These are phyloP conservation scores for Apodospora peruviana DNA, from an alignment of 495 filamentous ascomycete species.

Conservation along the genomic window DNA sequence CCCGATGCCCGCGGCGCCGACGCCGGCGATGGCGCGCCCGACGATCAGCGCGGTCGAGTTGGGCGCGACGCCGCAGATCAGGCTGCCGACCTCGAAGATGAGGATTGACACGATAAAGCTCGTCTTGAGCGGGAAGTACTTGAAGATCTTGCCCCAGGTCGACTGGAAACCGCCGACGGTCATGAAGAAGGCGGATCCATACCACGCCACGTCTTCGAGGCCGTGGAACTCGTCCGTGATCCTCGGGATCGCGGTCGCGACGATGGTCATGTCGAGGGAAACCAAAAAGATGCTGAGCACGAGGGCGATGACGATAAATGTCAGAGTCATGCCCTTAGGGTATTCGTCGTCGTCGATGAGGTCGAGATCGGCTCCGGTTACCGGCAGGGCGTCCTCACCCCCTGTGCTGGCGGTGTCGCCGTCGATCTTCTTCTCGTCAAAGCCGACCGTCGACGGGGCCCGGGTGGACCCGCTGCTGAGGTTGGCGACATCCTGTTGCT, in stretches of 20 bases:
- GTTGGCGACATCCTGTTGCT: slow-evolving; percentile 7
- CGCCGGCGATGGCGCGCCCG: slow-evolving; percentile 53
- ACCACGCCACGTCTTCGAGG: slow-evolving; percentile 45
- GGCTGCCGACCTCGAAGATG: slow-evolving; percentile 49
- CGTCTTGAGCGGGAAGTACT: slow-evolving; percentile 37
- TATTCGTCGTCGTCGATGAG: slow-evolving; percentile 19
- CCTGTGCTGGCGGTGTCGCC: slow-evolving; percentile 4
- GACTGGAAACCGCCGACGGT: slow-evolving; percentile 30
- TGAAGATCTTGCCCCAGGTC: slow-evolving; percentile 35
- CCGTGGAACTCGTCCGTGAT: slow-evolving; percentile 38
- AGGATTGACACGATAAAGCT: slow-evolving; percentile 37
- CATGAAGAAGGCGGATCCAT: slow-evolving; percentile 40
- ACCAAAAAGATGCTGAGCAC: slow-evolving; percentile 47
- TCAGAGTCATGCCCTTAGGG: slow-evolving; percentile 25
- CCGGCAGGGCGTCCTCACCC: background rate
- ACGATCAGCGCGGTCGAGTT: slow-evolving; percentile 49
- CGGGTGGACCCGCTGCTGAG: slow-evolving; percentile 14
- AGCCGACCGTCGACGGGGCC: slow-evolving; percentile 4
- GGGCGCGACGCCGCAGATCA: slow-evolving; percentile 52
- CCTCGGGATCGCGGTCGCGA: slow-evolving; percentile 46
- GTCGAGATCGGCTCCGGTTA: background rate
- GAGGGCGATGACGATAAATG: slow-evolving; percentile 40
- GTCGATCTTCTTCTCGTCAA: background rate
- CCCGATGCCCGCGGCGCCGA: slow-evolving; percentile 41
- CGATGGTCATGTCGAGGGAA: slow-evolving; percentile 47